Evolutionary conservation across 2,329 filamentous ascomycete species (phyloP).

Genomic region (Colletotrichum sojae): DNA sequence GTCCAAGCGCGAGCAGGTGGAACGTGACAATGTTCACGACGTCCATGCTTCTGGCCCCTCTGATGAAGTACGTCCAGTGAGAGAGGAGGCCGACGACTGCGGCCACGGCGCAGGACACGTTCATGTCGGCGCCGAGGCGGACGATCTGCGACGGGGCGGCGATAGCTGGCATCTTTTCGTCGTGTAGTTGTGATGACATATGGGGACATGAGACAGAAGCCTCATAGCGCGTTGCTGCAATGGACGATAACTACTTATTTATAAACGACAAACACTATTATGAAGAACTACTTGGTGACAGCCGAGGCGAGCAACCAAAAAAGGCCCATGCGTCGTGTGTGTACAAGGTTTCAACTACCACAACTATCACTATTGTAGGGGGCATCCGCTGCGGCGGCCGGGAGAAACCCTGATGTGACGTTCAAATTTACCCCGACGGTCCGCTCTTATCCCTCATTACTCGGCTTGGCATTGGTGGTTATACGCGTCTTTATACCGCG

Average conservation of each 20-base stretch:
- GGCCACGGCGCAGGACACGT: constrained; percentile 20
- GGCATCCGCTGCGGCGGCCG: too few relatives aligned
- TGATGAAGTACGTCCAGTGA: constrained; percentile 37
- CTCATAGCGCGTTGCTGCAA: too few relatives aligned
- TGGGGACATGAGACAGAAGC: too few relatives aligned
- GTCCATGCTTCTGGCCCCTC: constrained; percentile 7
- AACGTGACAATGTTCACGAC: constrained; percentile 3
- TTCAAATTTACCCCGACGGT: not conserved
- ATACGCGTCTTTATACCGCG: not conserved
- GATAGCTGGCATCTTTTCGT: constrained; percentile 1
- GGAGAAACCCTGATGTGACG: not conserved
- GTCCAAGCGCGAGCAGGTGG: constrained; percentile 4
- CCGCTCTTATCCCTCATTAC: not conserved
- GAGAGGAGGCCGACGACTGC: constrained; percentile 30
- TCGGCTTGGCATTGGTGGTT: too few relatives aligned
- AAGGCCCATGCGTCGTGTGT: too few relatives aligned
- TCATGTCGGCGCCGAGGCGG: not conserved
- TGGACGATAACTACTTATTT: too few relatives aligned
- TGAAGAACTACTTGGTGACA: too few relatives aligned
- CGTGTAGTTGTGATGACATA: too few relatives aligned
- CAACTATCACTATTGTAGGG: too few relatives aligned
- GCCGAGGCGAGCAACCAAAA: too few relatives aligned
- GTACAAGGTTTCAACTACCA: too few relatives aligned
- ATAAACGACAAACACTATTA: too few relatives aligned
- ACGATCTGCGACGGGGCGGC: not conserved